These are phyloP conservation scores for Colletotrichum horii DNA, from an alignment of 2,329 filamentous ascomycete genomes.

Conservation along the genomic window DNA sequence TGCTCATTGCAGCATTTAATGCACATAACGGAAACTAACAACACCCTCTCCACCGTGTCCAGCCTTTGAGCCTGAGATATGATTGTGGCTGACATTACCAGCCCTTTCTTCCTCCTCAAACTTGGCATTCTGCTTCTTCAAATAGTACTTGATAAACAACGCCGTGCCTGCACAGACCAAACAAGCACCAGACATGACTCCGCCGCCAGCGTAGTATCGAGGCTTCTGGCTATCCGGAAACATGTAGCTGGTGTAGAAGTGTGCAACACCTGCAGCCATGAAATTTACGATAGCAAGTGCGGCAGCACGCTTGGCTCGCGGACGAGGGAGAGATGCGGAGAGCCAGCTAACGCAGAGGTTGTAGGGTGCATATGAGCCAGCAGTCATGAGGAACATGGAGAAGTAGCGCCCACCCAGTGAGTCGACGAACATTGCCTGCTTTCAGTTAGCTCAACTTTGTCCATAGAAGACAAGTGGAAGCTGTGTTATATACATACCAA, in stretches of 20 bases:
- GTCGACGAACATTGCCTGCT: background rate
- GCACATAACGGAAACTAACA: conserved; percentile 1
- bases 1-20: background rate
- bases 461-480: accelerated
- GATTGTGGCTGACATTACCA: background rate
- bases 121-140: conserved; percentile 27
- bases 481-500: background rate
- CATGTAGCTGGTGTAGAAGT: conserved; percentile 35
- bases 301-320: conserved; percentile 38
- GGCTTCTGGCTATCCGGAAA: conserved; percentile 34
- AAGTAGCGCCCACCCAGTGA: conserved; percentile 23
- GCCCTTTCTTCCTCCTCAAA: conserved; percentile 26
- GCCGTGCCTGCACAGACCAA: conserved; percentile 27
- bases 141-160: conserved; percentile 32
- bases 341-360: conserved; percentile 37
- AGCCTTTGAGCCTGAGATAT: background rate
- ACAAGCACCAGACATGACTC: conserved; percentile 29
- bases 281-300: conserved; percentile 41
- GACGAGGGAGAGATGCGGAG: conserved; percentile 31
- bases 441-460: background rate
- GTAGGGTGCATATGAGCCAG: conserved; percentile 38
- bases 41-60: background rate
- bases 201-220: conserved; percentile 32
- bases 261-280: conserved; percentile 24
- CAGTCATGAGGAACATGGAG: conserved; percentile 29